phyloP scores from a whole-genome alignment of 805 yeast genomes.

The Yamadazyma sp. region DNA sequence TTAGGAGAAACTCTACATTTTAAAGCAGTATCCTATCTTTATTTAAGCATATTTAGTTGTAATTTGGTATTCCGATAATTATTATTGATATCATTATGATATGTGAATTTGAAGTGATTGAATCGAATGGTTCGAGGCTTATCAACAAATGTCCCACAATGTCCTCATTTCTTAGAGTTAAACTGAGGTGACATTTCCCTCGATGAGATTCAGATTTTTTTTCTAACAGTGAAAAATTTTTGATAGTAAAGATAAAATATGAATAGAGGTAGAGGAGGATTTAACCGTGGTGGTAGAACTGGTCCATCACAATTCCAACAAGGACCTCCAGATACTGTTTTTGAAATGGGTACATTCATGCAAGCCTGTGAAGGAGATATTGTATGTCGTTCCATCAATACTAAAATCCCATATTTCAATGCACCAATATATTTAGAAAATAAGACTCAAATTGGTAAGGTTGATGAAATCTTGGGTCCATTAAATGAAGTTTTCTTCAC shows the following conservation, averaged over 20 bases:
- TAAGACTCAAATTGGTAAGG: constrained; percentile 94
- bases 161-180: too few relatives aligned
- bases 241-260: constrained; percentile 32
- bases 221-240: constrained; percentile 5
- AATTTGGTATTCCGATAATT: too few relatives aligned
- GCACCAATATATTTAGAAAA: constrained; percentile 97
- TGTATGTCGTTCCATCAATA: constrained; percentile 91
- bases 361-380: constrained; percentile 97
- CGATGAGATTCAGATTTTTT: constrained; percentile 8
- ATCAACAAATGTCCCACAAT: too few relatives aligned
- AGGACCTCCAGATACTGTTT: constrained; percentile 95
- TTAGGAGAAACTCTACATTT: too few relatives aligned
- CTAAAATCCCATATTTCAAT: constrained; percentile 95
- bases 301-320: constrained; percentile 69
- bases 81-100: too few relatives aligned
- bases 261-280: constrained; percentile 74
- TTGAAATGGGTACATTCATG: constrained; percentile 90
- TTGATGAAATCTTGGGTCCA: constrained; percentile 97
- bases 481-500: constrained; percentile 97
- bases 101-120: too few relatives aligned
- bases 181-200: too few relatives aligned
- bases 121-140: too few relatives aligned
- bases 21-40: too few relatives aligned
- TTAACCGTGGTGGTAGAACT: constrained; percentile 67
- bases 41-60: too few relatives aligned